These are phyloP conservation scores for Rhizophora apiculata DNA, from an alignment of 345 rosid genomes.

Conservation along the genomic window DNA sequence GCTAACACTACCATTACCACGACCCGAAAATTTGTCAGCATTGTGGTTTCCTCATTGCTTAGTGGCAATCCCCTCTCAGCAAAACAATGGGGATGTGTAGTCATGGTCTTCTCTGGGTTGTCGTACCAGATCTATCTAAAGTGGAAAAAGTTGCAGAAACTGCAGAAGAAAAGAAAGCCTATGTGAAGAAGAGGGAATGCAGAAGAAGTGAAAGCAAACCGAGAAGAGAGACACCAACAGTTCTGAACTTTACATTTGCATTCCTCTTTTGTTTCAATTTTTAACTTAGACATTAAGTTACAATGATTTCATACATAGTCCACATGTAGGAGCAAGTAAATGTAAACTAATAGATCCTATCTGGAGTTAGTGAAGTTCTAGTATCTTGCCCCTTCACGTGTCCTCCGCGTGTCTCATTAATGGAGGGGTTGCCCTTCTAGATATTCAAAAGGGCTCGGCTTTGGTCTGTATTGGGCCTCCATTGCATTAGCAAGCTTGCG, in stretches of 20 bases:
- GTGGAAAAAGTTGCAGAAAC: slow-evolving; percentile 73
- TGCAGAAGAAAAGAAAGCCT: slow-evolving; percentile 73
- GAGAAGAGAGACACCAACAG: not conserved
- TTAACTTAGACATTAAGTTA: not conserved
- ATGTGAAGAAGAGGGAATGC: slow-evolving; percentile 22
- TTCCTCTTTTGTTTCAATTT: not conserved
- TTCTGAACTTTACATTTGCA: slow-evolving; percentile 1
- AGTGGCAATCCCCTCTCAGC: slow-evolving; percentile 84
- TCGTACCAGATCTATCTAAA: slow-evolving; percentile 88
- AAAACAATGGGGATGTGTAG: slow-evolving; percentile 89
- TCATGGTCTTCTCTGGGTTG: slow-evolving; percentile 96
- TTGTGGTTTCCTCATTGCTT: slow-evolving; percentile 76
- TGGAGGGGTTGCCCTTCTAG: too few relatives aligned
- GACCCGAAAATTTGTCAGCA: slow-evolving; percentile 88
- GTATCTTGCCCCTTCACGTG: too few relatives aligned
- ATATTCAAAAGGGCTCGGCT: too few relatives aligned
- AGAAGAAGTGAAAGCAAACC: not conserved
- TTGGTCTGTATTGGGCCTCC: too few relatives aligned
- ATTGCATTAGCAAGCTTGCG: too few relatives aligned
- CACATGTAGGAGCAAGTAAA: not conserved
- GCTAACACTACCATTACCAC: slow-evolving; percentile 95
- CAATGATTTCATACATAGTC: not conserved
- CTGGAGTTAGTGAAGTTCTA: too few relatives aligned
- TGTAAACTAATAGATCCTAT: not conserved
- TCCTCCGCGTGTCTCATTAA: too few relatives aligned